Conservation (phyloP, 768 basidiomycete genomes). For the Boletus sp. region DNA sequence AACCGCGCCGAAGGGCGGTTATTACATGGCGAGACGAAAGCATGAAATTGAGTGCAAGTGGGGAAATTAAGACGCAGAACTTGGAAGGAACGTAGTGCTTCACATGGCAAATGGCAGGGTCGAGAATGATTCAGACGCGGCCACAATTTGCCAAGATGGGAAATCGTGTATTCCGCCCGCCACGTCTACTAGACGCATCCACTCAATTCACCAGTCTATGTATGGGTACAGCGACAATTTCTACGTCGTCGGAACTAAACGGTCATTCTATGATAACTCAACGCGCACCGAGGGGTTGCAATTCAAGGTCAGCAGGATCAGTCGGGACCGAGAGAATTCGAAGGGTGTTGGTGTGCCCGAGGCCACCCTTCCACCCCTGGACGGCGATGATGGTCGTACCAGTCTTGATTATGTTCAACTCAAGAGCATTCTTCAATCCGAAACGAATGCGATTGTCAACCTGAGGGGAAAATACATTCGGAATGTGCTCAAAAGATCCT, state of each 20-base stretch:
- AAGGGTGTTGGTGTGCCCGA: conserved; percentile 93
- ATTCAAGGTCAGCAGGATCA: conserved; percentile 71
- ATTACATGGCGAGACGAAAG: conserved; percentile 2
- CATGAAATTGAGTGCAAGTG: neutral
- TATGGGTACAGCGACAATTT: conserved; percentile 6
- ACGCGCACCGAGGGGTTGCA: conserved; percentile 54
- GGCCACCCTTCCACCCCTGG: conserved; percentile 99
- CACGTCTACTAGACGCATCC: neutral
- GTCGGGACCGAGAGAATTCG: conserved; percentile 83
- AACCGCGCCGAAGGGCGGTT: conserved; percentile 8
- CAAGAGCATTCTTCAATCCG: conserved; percentile 81
- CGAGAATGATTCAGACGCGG: neutral
- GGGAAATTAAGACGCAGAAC: neutral
- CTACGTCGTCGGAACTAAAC: conserved; percentile 4
- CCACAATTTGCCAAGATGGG: neutral
- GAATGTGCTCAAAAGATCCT: conserved; percentile 1
- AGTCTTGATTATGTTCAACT: conserved; percentile 81
- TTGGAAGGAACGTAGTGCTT: neutral
- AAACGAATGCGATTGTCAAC: conserved; percentile 89
- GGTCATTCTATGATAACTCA: conserved; percentile 11
- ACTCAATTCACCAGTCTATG: conserved; percentile 1
- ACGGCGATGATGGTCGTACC: conserved; percentile 91
- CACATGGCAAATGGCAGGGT: neutral
- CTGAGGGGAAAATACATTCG: conserved; percentile 35
- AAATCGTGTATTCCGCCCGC: neutral